A percentile compares a stretch with the other conserved stretches of the same genome.
These are phyloP conservation scores for Alternaria incomplexa DNA, from an alignment of 2,329 filamentous ascomycete species.

Conservation along the genomic window DNA sequence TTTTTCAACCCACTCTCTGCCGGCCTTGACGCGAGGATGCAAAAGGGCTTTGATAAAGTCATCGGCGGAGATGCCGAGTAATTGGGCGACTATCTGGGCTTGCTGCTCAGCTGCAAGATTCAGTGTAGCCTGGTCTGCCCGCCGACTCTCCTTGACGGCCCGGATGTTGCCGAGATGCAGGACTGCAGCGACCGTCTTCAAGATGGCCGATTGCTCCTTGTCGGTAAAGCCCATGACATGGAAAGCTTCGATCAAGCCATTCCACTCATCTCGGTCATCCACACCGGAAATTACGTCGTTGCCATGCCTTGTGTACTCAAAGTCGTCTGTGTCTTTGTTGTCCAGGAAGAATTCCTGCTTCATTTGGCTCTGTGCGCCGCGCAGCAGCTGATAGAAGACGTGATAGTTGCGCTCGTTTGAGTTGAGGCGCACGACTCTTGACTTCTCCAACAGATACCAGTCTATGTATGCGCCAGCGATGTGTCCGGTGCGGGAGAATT, in stretches of 20 bases:
- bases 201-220: conserved; percentile 80
- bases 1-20: conserved; percentile 97
- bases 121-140: conserved; percentile 87
- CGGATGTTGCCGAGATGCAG: conserved; percentile 91
- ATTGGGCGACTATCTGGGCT: conserved; percentile 77
- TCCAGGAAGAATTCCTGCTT: conserved; percentile 79
- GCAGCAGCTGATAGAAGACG: conserved; percentile 93
- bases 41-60: conserved; percentile 87
- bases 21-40: conserved; percentile 93
- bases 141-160: conserved; percentile 87
- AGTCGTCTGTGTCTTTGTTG: conserved; percentile 79
- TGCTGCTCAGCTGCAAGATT: conserved; percentile 75
- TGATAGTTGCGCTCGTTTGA: conserved; percentile 93
- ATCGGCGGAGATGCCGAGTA: conserved; percentile 84
- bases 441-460: conserved; percentile 98
- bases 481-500: conserved; percentile 85
- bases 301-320: conserved; percentile 88
- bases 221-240: conserved; percentile 91
- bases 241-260: conserved; percentile 87
- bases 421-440: conserved; percentile 91
- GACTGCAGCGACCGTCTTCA: conserved; percentile 88
- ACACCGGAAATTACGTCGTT: conserved; percentile 92
- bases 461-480: conserved; percentile 97
- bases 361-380: conserved; percentile 76
- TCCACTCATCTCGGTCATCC: conserved; percentile 91